Evolutionary conservation across 352 stramenopile species (phyloP), one percentile per base, ranked within the genome.

Genomic region (Phytophthora podocarpi): DNA sequence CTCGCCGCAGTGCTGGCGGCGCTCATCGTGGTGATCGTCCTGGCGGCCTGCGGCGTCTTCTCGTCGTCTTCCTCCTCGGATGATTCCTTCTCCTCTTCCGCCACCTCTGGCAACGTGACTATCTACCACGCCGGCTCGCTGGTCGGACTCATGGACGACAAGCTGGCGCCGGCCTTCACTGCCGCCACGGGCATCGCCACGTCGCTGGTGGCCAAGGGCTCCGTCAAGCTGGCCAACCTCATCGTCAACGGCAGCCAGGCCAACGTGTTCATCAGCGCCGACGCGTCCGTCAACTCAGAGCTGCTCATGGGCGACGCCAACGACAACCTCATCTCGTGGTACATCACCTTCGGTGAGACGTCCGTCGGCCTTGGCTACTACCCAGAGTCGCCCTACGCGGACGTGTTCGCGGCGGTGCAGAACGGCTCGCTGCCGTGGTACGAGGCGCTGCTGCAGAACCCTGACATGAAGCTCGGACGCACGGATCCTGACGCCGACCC

Each of bases 211-310:
- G 65, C 65, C 53, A 74, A 74, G 35, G 65, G 65, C 4, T 74
- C 65, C 53, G 65, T 74, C 8, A 70, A 70, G 23, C 42, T 74
- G 43, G 65, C 60, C 28, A 67, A 74, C 21, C 60, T 74, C 35
- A 45, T 74, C 21, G 43, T 63, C 8, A 67, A 74, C 40, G 65
- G 65, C 42, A 74, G 65, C 20, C 46, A 70, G 1, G 36, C 65
- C n/a, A 59, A 74, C 54, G 59, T 74, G 12, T 74, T 67, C 53
- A 70, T 74, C 52, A 74, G 65, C n/a, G 65, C 65, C 16, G 65
- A 74, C 24, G 60, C 65, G 16, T 63, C 60, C 18, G 60, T 74
- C 47, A 74, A 74, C 39, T 59, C 65, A 18, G 40, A 70, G 24
- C 45, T 70, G 28, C 60, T 74, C 34, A 70, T 74, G 59, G 65